A percentile compares a stretch with the other conserved stretches of the same genome.
These are phyloP conservation scores for Porphyrellus cyaneotinctus DNA, from an alignment of 768 basidiomycete genomes.

Conservation along the genomic window DNA sequence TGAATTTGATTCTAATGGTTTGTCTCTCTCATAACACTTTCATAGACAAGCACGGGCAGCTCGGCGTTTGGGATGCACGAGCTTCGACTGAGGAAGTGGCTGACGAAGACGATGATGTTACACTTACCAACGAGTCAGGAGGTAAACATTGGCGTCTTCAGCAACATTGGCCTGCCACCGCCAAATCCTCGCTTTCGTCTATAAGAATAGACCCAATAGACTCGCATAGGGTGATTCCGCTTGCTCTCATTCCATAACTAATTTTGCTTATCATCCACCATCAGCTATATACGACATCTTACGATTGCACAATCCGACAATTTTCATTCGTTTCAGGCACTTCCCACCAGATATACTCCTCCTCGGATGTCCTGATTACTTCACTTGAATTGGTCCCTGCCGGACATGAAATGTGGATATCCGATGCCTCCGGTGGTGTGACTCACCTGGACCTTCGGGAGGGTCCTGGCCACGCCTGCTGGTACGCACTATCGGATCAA, in stretches of 20 bases:
- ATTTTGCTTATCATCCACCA: not conserved
- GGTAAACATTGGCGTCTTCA: slow-evolving; percentile 81
- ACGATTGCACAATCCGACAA: slow-evolving; percentile 73
- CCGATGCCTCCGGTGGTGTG: slow-evolving; percentile 65
- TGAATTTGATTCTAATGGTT: not conserved
- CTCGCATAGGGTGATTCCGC: slow-evolving; percentile 57
- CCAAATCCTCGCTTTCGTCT: slow-evolving; percentile 75
- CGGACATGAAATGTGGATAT: slow-evolving; percentile 83
- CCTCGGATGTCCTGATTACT: slow-evolving; percentile 55
- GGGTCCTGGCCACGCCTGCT: slow-evolving; percentile 45
- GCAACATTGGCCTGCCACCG: slow-evolving; percentile 77
- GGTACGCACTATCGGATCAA: slow-evolving; percentile 62
- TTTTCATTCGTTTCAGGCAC: slow-evolving; percentile 70
- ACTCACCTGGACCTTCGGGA: slow-evolving; percentile 77
- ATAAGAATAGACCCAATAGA: slow-evolving; percentile 76
- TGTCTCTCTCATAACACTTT: not conserved
- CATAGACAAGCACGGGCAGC: slow-evolving; percentile 77
- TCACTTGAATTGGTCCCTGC: slow-evolving; percentile 64
- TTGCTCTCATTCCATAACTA: not conserved
- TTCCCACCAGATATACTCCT: slow-evolving; percentile 65
- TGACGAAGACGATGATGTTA: slow-evolving; percentile 59
- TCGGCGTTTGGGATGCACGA: slow-evolving; percentile 85
- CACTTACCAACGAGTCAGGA: slow-evolving; percentile 44
- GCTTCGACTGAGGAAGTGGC: slow-evolving; percentile 60
- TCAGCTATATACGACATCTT: slow-evolving; percentile 77